A percentile compares a stretch with the other conserved stretches of the same genome.
phyloP scores from a whole-genome alignment of 768 basidiomycete species.

The Pisolithus microcarpus region DNA sequence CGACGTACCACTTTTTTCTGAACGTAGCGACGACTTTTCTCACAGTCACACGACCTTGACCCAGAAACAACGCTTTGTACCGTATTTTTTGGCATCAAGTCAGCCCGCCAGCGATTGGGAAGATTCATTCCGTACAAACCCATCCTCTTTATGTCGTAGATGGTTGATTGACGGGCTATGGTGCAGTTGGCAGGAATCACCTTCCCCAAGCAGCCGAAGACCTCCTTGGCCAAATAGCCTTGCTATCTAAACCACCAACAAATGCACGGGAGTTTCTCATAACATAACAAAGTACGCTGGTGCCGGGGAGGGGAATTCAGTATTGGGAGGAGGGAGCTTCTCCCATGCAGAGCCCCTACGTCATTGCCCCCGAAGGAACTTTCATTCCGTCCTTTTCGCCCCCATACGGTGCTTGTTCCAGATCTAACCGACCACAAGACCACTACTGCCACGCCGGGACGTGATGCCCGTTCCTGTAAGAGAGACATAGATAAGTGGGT shows the following conservation, averaged over 20 bases:
- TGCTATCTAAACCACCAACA: slow-evolving; percentile 44
- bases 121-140: slow-evolving; percentile 33
- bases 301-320: no score
- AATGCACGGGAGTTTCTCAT: slow-evolving; percentile 45
- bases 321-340: no score
- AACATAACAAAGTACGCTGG: slow-evolving; percentile 7
- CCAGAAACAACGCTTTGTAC: slow-evolving; percentile 43
- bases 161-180: neutral
- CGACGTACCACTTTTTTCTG: neutral
- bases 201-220: slow-evolving; percentile 38
- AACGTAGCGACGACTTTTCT: slow-evolving; percentile 36
- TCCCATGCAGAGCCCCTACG: no score
- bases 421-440: no score
- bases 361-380: no score
- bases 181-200: no score
- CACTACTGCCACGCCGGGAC: no score
- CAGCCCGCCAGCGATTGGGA: slow-evolving; percentile 35
- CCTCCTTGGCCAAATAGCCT: slow-evolving; percentile 38
- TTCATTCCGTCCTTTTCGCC: no score
- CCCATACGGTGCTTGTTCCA: no score
- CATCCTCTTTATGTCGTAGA: neutral
- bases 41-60: slow-evolving; percentile 37
- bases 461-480: no score
- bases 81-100: slow-evolving; percentile 53
- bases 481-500: no score